phyloP scores from a whole-genome alignment of 2,329 filamentous ascomycete genomes.

The Septoria linicola region DNA sequence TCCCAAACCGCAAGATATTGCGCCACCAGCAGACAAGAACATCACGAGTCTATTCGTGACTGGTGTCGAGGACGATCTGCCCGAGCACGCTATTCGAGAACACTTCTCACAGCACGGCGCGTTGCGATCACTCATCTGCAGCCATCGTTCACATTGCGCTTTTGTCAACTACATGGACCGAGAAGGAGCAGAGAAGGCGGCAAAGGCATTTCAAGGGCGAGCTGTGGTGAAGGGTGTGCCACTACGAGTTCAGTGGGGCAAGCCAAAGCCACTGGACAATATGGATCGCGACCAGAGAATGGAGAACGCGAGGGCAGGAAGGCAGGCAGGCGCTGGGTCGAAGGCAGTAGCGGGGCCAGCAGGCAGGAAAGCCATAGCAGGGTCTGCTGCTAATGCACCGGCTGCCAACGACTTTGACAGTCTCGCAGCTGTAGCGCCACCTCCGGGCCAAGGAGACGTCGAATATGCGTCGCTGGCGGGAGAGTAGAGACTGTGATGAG shows the following conservation, averaged over 20 bases:
- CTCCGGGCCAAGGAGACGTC: constrained; percentile 74
- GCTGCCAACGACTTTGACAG: constrained; percentile 45
- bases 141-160: constrained; percentile 94
- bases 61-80: constrained; percentile 92
- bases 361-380: constrained; percentile 31
- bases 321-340: constrained; percentile 47
- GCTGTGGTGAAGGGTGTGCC: constrained; percentile 90
- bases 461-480: constrained; percentile 84
- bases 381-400: constrained; percentile 43
- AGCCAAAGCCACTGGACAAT: constrained; percentile 85
- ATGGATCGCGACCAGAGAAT: constrained; percentile 84
- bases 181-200: constrained; percentile 80
- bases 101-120: constrained; percentile 89
- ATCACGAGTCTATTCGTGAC: constrained; percentile 94
- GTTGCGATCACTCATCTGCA: constrained; percentile 89
- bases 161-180: constrained; percentile 92
- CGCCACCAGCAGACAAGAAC: constrained; percentile 77
- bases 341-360: constrained; percentile 32
- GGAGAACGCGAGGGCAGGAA: constrained; percentile 76
- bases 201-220: constrained; percentile 79
- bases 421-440: constrained; percentile 63
- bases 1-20: constrained; percentile 78
- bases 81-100: constrained; percentile 84
- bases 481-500: constrained; percentile 50
- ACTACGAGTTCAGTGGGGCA: constrained; percentile 85